Evolutionary conservation across 768 basidiomycete genomes (phyloP).

Genomic region (Mycena kentingensis): DNA sequence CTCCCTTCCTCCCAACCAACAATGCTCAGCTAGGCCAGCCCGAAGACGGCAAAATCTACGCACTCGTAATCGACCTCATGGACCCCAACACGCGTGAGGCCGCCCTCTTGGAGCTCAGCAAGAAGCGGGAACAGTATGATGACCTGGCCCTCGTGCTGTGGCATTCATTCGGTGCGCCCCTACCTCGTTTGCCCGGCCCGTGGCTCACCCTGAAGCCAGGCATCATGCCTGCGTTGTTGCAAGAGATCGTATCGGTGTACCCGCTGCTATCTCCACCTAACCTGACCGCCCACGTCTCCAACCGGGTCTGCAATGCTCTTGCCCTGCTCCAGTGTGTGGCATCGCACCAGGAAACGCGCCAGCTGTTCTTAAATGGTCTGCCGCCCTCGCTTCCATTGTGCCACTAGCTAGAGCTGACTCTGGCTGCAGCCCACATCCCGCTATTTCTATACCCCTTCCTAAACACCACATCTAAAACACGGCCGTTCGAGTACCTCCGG

Average conservation of each 20-base stretch:
- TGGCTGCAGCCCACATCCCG: constrained; percentile 87
- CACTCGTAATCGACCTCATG: constrained; percentile 84
- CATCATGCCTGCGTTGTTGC: constrained; percentile 95
- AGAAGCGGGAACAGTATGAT: constrained; percentile 99
- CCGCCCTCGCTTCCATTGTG: constrained; percentile 4
- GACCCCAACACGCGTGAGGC: constrained; percentile 82
- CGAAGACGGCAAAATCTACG: constrained; percentile 79
- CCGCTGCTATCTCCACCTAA: constrained; percentile 93
- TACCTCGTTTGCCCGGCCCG: constrained; percentile 3
- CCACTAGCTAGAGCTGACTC: constrained; percentile 46
- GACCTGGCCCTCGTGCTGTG: constrained; percentile 96
- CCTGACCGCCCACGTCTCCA: constrained; percentile 95
- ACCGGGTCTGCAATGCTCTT: constrained; percentile 98
- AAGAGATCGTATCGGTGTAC: constrained; percentile 98
- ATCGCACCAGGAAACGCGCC: constrained; percentile 93
- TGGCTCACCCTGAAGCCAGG: constrained; percentile 48
- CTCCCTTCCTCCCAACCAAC: constrained; percentile 42
- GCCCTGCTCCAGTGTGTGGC: constrained; percentile 98
- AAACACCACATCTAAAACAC: constrained; percentile 97
- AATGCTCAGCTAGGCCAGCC: constrained; percentile 41
- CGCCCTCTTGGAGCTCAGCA: constrained; percentile 93
- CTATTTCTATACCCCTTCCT: constrained; percentile 98
- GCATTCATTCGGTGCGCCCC: constrained; percentile 89
- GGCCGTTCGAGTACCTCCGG: constrained; percentile 99
- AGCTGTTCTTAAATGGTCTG: constrained; percentile 90